Conservation (phyloP, 306 rosid species). For the Acacia melanoxylon region DNA sequence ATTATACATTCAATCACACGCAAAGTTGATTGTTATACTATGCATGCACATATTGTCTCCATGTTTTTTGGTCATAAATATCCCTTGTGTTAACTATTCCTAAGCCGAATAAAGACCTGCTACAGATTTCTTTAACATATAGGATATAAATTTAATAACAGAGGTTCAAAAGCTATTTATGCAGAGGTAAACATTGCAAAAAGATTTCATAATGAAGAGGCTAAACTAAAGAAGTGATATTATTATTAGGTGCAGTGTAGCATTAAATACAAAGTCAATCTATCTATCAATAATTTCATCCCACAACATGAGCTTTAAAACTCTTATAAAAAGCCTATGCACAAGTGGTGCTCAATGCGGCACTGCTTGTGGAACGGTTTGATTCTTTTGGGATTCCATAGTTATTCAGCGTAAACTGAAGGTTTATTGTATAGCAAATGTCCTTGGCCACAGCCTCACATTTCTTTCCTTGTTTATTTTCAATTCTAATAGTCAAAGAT, state of each 20-base stretch:
- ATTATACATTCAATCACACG: background rate
- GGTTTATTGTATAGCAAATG: background rate
- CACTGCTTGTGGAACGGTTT: background rate
- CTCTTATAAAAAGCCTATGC: slow-evolving; percentile 21
- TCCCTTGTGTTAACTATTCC: background rate
- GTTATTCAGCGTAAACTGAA: background rate
- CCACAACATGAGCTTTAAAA: slow-evolving; percentile 14
- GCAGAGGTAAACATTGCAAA: background rate
- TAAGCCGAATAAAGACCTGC: background rate
- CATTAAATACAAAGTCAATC: background rate
- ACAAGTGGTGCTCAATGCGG: background rate
- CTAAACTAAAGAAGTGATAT: background rate
- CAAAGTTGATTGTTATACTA: background rate
- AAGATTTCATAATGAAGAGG: background rate
- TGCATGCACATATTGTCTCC: background rate
- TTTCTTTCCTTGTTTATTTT: background rate
- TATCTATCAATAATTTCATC: background rate
- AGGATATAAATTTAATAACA: background rate
- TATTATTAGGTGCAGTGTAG: background rate
- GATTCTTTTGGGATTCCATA: background rate
- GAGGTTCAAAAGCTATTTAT: background rate
- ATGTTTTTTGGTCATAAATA: background rate
- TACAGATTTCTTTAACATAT: background rate
- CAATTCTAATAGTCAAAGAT: background rate
- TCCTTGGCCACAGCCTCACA: background rate